A percentile compares a stretch with the other conserved stretches of the same genome.
These are phyloP conservation scores for Rheum nobile DNA, from an alignment of 148 eudicot genomes.

Conservation along the genomic window DNA sequence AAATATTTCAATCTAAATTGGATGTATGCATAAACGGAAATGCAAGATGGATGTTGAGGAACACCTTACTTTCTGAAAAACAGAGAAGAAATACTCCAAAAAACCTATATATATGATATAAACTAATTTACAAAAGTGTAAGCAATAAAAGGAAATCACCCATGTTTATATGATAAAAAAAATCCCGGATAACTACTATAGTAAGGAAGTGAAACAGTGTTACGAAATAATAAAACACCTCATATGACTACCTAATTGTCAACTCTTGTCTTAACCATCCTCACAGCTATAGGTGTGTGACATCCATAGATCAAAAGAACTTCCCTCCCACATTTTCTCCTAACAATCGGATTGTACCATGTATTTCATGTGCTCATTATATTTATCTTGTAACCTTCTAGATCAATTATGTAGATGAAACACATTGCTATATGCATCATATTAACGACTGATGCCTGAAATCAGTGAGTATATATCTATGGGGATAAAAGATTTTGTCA, in stretches of 20 bases:
- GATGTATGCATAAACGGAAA: not conserved
- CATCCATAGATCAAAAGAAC: not conserved
- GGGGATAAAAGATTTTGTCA: not conserved
- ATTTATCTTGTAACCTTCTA: not conserved
- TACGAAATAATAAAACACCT: not conserved
- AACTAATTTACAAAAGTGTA: too few species aligned
- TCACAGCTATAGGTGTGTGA: not conserved
- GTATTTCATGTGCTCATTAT: not conserved
- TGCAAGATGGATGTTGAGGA: not conserved
- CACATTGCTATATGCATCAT: not conserved
- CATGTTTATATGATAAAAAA: not conserved
- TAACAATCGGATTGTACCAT: not conserved
- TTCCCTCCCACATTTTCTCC: not conserved
- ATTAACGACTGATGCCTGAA: not conserved
- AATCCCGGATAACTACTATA: not conserved
- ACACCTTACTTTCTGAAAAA: not conserved
- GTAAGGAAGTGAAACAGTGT: not conserved
- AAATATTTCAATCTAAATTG: not conserved
- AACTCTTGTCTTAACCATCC: not conserved
- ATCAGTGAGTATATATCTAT: not conserved
- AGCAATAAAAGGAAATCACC: too few species aligned
- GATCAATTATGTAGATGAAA: not conserved
- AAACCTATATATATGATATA: not conserved
- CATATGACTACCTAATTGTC: not conserved
- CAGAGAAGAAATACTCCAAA: not conserved